Conservation (phyloP, 2,329 filamentous ascomycete genomes). For the Ceratocystis ficicola region DNA sequence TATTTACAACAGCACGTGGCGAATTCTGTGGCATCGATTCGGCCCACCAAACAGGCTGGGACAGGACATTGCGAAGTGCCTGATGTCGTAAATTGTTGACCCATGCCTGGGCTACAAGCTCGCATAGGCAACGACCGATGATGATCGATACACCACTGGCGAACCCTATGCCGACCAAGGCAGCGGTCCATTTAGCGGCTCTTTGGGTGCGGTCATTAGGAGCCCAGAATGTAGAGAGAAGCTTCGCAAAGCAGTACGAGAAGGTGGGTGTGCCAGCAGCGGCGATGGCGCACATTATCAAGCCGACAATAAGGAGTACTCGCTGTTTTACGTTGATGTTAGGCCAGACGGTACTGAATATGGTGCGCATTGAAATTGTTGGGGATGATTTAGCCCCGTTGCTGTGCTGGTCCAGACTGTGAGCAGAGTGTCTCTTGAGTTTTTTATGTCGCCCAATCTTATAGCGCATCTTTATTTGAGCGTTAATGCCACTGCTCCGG, state of each 20-base stretch:
- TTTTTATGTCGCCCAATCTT: not conserved
- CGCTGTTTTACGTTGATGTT: slow-evolving; percentile 42
- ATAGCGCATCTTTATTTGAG: not conserved
- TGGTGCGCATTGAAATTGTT: slow-evolving; percentile 26
- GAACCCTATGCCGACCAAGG: slow-evolving; percentile 55
- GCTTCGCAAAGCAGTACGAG: slow-evolving; percentile 59
- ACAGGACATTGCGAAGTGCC: slow-evolving; percentile 57
- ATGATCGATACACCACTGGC: slow-evolving; percentile 55
- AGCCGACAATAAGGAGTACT: slow-evolving; percentile 44
- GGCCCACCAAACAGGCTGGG: slow-evolving; percentile 71
- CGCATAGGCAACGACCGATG: slow-evolving; percentile 57
- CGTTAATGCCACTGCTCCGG: no score
- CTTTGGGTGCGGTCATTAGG: slow-evolving; percentile 36
- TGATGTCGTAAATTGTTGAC: slow-evolving; percentile 56
- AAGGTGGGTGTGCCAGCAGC: slow-evolving; percentile 62
- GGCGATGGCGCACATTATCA: slow-evolving; percentile 50
- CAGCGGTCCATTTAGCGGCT: slow-evolving; percentile 55
- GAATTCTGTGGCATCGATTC: slow-evolving; percentile 35
- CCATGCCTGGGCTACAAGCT: slow-evolving; percentile 63
- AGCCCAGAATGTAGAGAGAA: slow-evolving; percentile 58
- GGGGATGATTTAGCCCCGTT: not conserved
- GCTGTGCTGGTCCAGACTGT: not conserved
- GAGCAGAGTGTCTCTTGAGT: not conserved
- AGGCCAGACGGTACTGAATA: slow-evolving; percentile 61
- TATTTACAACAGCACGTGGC: slow-evolving; percentile 43